Evolutionary conservation across 306 rosid species (phyloP).

Genomic region (Luffa acutangula): DNA sequence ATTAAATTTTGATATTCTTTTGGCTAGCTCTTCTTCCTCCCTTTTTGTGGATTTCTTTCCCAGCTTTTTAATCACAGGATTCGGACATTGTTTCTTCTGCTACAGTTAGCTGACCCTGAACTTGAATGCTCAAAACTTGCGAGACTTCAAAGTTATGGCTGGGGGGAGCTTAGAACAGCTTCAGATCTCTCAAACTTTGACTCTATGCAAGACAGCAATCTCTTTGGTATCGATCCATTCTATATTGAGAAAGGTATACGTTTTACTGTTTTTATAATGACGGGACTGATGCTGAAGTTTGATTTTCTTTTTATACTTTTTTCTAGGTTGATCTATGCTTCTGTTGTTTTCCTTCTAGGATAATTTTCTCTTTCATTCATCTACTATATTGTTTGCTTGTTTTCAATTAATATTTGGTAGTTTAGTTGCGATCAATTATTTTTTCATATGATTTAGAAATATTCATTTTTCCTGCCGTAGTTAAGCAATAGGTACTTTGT

Average conservation of each 20-base stretch:
- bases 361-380: background rate
- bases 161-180: constrained; percentile 44
- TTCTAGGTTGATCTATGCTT: background rate
- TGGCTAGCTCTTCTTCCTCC: background rate
- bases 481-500: constrained; percentile 5
- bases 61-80: background rate
- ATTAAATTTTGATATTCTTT: background rate
- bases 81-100: constrained; percentile 6
- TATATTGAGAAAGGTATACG: constrained; percentile 56
- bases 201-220: constrained; percentile 24
- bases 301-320: background rate
- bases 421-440: background rate
- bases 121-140: constrained; percentile 33
- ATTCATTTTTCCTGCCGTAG: background rate
- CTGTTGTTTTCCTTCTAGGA: background rate
- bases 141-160: constrained; percentile 52
- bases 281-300: background rate
- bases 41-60: background rate
- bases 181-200: constrained; percentile 20
- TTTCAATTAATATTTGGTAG: background rate
- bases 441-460: background rate
- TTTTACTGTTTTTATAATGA: background rate
- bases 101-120: constrained; percentile 35
- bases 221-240: constrained; percentile 69
- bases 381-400: background rate